phyloP scores from a whole-genome alignment of 768 basidiomycete genomes.

The Mycena floridula region DNA sequence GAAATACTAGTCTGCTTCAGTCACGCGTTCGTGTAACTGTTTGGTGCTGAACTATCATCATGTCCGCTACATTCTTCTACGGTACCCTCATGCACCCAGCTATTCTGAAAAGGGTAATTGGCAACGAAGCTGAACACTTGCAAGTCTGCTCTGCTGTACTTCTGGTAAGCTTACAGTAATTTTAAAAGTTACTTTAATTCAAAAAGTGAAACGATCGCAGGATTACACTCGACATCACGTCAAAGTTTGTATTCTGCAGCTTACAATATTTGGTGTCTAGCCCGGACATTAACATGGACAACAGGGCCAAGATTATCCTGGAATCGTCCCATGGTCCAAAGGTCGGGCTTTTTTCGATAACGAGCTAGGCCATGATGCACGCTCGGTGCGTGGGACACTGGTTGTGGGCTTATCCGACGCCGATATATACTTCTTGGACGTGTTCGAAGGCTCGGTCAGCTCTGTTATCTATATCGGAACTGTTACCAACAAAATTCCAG shows the following conservation, averaged over 20 bases:
- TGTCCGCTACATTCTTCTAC: conserved; percentile 66
- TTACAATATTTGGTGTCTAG: neutral
- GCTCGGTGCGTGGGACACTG: conserved; percentile 70
- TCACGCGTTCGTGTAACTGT: too few species aligned
- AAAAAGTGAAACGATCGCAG: neutral
- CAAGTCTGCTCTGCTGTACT: conserved; percentile 70
- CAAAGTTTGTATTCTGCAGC: conserved; percentile 52
- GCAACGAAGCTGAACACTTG: conserved; percentile 57
- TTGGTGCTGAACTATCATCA: too few species aligned
- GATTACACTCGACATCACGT: conserved; percentile 80
- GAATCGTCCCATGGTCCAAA: conserved; percentile 55
- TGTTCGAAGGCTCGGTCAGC: conserved; percentile 77
- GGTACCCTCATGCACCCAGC: conserved; percentile 88
- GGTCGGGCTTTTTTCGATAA: conserved; percentile 41
- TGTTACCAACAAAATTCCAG: conserved; percentile 28
- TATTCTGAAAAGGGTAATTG: conserved; percentile 73
- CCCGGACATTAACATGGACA: conserved; percentile 3
- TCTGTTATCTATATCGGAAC: neutral
- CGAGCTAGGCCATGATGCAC: conserved; percentile 54
- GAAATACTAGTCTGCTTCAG: too few species aligned
- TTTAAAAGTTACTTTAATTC: neutral
- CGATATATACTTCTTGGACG: conserved; percentile 68
- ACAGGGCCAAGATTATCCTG: conserved; percentile 77
- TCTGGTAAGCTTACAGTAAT: conserved; percentile 17
- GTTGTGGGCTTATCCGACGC: conserved; percentile 61